Base-by-base conservation (phyloP, 805 yeast species). In the Ogataea sp. region DNA sequence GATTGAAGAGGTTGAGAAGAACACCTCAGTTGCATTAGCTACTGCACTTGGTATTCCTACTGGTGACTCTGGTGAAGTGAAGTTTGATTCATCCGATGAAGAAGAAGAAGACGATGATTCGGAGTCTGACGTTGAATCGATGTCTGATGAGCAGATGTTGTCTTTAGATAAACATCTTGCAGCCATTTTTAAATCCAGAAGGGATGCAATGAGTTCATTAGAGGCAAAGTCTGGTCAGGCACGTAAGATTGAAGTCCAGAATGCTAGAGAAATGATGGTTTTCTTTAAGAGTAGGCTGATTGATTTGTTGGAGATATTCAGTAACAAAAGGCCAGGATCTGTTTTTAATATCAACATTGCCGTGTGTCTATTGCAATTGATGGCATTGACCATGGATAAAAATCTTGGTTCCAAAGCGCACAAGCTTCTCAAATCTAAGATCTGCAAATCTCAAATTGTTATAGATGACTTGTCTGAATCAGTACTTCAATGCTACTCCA, bases 121-220 rank as follows among this genome's bases (percentile, higher is more conserved):
- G 23, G 80, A 73, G 23, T 71, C 74, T 6, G 80, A 75, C 20
- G 84, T 80, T 38, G 95, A 84, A 48, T 79, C 90, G 0, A 85
- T 88, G 94, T 95, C 89, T 43, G 97, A 89, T 59, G 96, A 89
- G 51, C 88, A 88, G 56, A 90, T 90, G 97, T 78, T 88, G 80
- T 94, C 89, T 17, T 73, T 90, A 50, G 97, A 90, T 55, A 83
- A 71, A 18, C 93, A 87, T 44, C 65, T 90, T 24, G 75, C 96
- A 0, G 72, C 71, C 39, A 90, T 90, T 40, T 90, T 90, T 70
- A 76, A 82, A 52, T 90, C 87, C 51, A 75, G 97, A 50, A 77
- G 79, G 48, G 78, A 75, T 43, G 83, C 84, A 0, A 58, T 86
- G 39, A 60, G 75, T 9, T 55, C 54, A 7, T 48, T 65, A 20